A percentile compares a stretch with the other conserved stretches of the same genome.
Evolutionary conservation across 2,329 filamentous ascomycete genomes (phyloP).

Genomic region (Penicillium corylophilum): DNA sequence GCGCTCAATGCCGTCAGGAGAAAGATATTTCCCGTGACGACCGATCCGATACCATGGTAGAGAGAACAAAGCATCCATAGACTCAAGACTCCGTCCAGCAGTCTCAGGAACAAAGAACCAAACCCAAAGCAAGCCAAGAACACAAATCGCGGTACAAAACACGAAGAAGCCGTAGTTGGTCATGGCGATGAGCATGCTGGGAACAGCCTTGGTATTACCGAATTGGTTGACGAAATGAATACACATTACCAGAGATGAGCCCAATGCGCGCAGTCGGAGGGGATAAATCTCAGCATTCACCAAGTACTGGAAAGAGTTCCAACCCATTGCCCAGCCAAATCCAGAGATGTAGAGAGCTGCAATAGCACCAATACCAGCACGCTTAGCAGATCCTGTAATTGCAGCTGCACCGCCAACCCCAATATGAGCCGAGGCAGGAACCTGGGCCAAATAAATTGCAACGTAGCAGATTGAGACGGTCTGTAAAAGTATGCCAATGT

Average conservation of each 20-base stretch:
- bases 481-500: constrained; percentile 50
- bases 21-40: neutral
- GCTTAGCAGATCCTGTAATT: constrained; percentile 14
- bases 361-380: constrained; percentile 36
- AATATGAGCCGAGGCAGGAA: constrained; percentile 10
- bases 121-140: neutral
- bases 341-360: constrained; percentile 48
- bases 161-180: neutral
- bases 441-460: constrained; percentile 49
- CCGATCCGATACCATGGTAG: neutral
- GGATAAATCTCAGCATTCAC: constrained; percentile 50
- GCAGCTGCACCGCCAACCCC: neutral
- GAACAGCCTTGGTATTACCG: constrained; percentile 27
- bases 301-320: constrained; percentile 49
- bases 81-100: neutral
- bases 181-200: constrained; percentile 47
- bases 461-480: constrained; percentile 56
- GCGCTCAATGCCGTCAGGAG: no score
- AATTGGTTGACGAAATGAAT: constrained; percentile 44
- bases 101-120: neutral
- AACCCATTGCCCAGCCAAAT: constrained; percentile 49
- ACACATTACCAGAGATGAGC: constrained; percentile 45
- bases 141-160: neutral
- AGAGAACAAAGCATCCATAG: neutral
- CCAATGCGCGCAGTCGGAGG: constrained; percentile 43